Evolutionary conservation across 1,139 yeast species (phyloP).

Genomic region (Suhomyces choctaworum): DNA sequence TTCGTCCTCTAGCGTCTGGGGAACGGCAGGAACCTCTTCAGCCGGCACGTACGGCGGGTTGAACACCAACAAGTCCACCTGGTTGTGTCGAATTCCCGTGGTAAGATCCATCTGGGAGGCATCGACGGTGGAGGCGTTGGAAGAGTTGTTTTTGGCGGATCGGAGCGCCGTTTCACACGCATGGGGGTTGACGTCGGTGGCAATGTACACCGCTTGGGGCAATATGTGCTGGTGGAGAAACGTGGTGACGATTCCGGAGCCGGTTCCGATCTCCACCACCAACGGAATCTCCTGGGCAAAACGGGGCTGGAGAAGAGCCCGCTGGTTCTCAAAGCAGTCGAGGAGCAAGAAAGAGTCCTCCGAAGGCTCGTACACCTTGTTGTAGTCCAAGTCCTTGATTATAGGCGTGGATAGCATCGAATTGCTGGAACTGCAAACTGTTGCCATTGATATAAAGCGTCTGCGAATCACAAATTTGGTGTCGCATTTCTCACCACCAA

Average conservation of each 20-base stretch:
- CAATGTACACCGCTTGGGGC: conserved; percentile 52
- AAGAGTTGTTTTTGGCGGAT: conserved; percentile 52
- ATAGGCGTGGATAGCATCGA: conserved; percentile 49
- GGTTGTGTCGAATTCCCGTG: conserved; percentile 41
- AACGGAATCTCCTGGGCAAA: conserved; percentile 45
- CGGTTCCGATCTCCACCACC: conserved; percentile 86
- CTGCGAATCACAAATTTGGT: no score
- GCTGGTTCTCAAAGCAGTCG: conserved; percentile 72
- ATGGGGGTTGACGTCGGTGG: conserved; percentile 79
- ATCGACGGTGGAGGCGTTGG: conserved; percentile 39
- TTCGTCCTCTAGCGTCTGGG: conserved; percentile 46
- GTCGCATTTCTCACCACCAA: no score
- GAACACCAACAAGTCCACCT: conserved; percentile 72
- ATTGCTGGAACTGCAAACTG: no score
- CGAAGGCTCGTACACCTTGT: conserved; percentile 82
- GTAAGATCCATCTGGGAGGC: conserved; percentile 61
- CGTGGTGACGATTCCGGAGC: conserved; percentile 84
- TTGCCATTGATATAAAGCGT: no score
- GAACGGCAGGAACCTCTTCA: conserved; percentile 58
- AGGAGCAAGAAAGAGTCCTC: conserved; percentile 85
- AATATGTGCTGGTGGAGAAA: conserved; percentile 60
- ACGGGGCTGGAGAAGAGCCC: conserved; percentile 28
- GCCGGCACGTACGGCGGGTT: conserved; percentile 98
- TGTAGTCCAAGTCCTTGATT: conserved; percentile 33
- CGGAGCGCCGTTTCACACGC: conserved; percentile 59